Evolutionary conservation across 73 alveolate species (phyloP).

Genomic region (Paramecium tetraurelia): DNA sequence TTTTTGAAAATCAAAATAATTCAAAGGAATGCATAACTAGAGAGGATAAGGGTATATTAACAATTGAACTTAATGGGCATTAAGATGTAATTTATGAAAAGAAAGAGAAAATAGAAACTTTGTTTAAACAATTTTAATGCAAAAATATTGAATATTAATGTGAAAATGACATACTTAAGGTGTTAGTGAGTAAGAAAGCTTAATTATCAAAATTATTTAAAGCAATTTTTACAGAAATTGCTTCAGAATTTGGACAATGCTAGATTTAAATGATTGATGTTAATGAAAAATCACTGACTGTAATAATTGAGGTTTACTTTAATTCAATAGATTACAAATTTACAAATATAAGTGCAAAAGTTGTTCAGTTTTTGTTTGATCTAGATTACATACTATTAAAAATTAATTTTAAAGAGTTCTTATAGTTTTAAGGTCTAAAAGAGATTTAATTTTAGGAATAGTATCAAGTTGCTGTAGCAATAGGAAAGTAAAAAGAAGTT

Average conservation of each 20-base stretch:
- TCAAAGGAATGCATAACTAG: background rate
- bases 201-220: background rate
- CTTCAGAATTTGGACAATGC: background rate
- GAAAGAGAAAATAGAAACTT: background rate
- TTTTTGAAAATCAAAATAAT: background rate
- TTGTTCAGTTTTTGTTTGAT: background rate
- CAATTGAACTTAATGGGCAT: background rate
- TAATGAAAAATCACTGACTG: background rate
- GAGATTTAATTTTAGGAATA: background rate
- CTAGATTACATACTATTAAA: background rate
- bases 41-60: background rate
- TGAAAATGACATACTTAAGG: background rate
- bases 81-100: background rate
- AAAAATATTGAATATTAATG: background rate
- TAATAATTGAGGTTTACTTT: background rate
- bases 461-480: background rate
- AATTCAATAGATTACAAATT: background rate
- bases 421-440: background rate
- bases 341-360: background rate
- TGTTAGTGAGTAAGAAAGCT: background rate
- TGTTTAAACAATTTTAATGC: background rate
- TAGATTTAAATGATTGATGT: background rate
- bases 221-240: background rate
- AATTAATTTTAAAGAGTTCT: background rate
- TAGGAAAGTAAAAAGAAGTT: background rate